These are phyloP conservation scores for Sequoia sempervirens DNA, from an alignment of 75 land plant species.

Conservation along the genomic window DNA sequence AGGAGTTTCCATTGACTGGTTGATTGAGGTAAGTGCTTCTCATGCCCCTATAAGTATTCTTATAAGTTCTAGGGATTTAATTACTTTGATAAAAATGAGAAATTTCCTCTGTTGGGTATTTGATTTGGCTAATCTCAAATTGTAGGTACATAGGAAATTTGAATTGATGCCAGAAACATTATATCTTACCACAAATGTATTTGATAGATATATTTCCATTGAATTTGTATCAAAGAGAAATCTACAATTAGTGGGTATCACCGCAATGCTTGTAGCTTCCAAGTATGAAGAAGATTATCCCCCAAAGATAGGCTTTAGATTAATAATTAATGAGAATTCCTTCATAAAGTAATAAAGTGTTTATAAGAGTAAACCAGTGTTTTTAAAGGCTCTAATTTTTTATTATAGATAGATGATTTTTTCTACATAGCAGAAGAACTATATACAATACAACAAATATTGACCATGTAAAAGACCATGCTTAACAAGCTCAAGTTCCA, in stretches of 20 bases:
- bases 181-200: too few relatives aligned
- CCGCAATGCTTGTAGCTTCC: constrained; percentile 79
- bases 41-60: not conserved
- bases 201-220: too few relatives aligned
- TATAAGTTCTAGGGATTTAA: not conserved
- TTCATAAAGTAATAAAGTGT: not conserved
- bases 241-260: too few relatives aligned
- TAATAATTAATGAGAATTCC: not conserved
- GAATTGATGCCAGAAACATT: constrained; percentile 81
- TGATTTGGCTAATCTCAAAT: not conserved
- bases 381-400: not conserved
- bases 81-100: not conserved
- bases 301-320: constrained; percentile 36
- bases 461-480: constrained; percentile 68
- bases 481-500: too few relatives aligned
- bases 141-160: constrained; percentile 72
- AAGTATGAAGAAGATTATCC: constrained; percentile 88
- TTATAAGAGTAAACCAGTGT: not conserved
- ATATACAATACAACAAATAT: constrained; percentile 59
- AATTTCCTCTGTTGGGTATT: not conserved
- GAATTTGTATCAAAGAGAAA: too few relatives aligned
- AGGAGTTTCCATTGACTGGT: constrained; percentile 76
- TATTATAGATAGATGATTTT: constrained; percentile 56
- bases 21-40: constrained; percentile 52
- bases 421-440: constrained; percentile 61